Evolutionary conservation across 106 monocot genomes (phyloP), one percentile per base, ranked within the genome.

Genomic region (Dendrobium huoshanense): DNA sequence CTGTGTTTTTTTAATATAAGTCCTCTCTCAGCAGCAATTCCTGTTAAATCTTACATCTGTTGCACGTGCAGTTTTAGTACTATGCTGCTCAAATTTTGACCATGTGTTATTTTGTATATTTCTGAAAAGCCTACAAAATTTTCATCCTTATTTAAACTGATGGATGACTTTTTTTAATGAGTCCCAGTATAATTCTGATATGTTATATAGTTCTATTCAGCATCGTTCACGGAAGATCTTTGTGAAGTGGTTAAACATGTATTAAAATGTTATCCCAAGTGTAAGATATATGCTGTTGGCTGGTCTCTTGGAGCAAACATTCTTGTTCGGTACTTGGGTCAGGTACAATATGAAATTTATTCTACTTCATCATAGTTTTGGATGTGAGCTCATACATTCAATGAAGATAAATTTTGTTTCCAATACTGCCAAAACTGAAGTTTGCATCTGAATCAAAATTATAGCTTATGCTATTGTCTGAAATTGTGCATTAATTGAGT

Each of bases 241-340:
- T 41, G 77, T 55, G 86, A 96, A 88, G 94, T 96, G 48, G 85
- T 94, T 79, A 55, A 80, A 75, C 87, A 90, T 85, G 86, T 96
- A 79, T 81, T 73, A 78, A 77, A 48, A 41, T 77, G 83, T 54
- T 94, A 94, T 49, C 78, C 92, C 16, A 83, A 86, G 42, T 86
- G 94, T 55, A 96, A 89, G 56, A 48, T 96, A 45, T 94, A 96
- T 92, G 94, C 92, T 70, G 81, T 88, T 86, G 96, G 94, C 9
- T 96, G 96, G 96, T 96, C 94, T 61, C 89, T 96, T 82, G 96
- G 92, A 83, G 94, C 93, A 70, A 94, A 94, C 79, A 93, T 94
- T 87, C 92, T 96, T 81, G 88, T 94, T 54, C 85, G 85, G 24
- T 93, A 88, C 81, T 78, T 96, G 79, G 95, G 89, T 72, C 85